phyloP scores from a whole-genome alignment of 768 basidiomycete genomes.

The Hypsizygus marmoreus region DNA sequence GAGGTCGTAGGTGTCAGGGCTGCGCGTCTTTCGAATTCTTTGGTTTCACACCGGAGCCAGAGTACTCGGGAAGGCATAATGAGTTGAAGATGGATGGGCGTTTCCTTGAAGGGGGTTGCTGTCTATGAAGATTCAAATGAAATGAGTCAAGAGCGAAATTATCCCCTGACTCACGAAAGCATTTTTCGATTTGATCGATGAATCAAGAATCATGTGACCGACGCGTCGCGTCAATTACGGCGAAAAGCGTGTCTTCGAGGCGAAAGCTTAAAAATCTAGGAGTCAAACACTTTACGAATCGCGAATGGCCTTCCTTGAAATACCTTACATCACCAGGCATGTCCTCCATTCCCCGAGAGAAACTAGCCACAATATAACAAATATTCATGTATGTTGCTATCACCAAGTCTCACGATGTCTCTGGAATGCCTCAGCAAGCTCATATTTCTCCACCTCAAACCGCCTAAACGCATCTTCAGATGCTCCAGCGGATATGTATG shows the following conservation, averaged over 20 bases:
- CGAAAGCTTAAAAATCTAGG: too few relatives aligned
- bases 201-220: too few relatives aligned
- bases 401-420: too few relatives aligned
- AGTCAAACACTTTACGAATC: too few relatives aligned
- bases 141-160: neutral
- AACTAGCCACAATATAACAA: too few relatives aligned
- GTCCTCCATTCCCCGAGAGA: too few relatives aligned
- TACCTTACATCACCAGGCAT: too few relatives aligned
- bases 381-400: too few relatives aligned
- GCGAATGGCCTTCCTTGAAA: too few relatives aligned
- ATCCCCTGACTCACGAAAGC: neutral
- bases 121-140: neutral
- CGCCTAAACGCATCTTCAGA: slow-evolving; percentile 25
- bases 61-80: slow-evolving; percentile 58
- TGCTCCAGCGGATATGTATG: slow-evolving; percentile 26
- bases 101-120: neutral
- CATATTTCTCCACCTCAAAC: slow-evolving; percentile 36
- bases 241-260: too few relatives aligned
- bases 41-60: slow-evolving; percentile 98
- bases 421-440: slow-evolving; percentile 23
- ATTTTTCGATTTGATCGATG: too few relatives aligned
- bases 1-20: slow-evolving; percentile 92
- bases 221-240: too few relatives aligned
- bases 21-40: slow-evolving; percentile 89
- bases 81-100: slow-evolving; percentile 6